Evolutionary conservation across 805 yeast species (phyloP), one percentile per base, ranked within the genome.

Genomic region (Ogataea methylovora): DNA sequence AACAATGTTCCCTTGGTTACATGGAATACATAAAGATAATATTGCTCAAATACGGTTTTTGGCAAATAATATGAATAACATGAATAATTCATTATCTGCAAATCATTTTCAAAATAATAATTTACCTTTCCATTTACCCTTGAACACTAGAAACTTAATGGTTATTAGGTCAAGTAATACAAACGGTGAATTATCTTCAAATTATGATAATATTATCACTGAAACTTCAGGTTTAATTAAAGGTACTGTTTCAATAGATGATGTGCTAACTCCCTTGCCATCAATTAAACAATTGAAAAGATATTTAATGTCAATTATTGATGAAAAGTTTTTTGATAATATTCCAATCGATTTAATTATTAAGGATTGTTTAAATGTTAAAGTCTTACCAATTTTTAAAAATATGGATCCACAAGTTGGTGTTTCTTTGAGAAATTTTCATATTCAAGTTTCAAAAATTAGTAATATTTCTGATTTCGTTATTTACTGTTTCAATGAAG

Each of bases 1-100:
- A 17, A 49, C 50, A 9, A 73, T 88, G 69, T 88, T 87, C 47
- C 97, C 97, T 0, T 87, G 96, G 96, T 63, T 85, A 18, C 95
- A 88, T 53, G 92, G 94, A 1, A 63, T 83, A 29, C 76, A 79
- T 41, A 65, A 64, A 11, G 63, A 67, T 24, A 75, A 76, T 47
- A 60, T 67, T 27, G 72, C 79, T 17, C 82, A 76, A 47, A 57
- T 69, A 29, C 60, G 67, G 54, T 61, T 75, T 56, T 45, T 58
- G 27, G 42, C 56, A 12, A 53, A 45, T 17, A 26, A 30, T 3
- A 9, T 32, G 24, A 5, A 21, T 17, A 15, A 15, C 7, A 7
- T 8, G 36, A 37, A 44, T 14, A n/a, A n/a, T n/a, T n/a, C n/a
- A n/a, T n/a, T n/a, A n/a, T n/a, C n/a, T n/a, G n/a, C n/a, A n/a